A percentile compares a stretch with the other conserved stretches of the same genome.
These are phyloP conservation scores for Mycena venus DNA, from an alignment of 768 basidiomycete genomes.

Conservation along the genomic window DNA sequence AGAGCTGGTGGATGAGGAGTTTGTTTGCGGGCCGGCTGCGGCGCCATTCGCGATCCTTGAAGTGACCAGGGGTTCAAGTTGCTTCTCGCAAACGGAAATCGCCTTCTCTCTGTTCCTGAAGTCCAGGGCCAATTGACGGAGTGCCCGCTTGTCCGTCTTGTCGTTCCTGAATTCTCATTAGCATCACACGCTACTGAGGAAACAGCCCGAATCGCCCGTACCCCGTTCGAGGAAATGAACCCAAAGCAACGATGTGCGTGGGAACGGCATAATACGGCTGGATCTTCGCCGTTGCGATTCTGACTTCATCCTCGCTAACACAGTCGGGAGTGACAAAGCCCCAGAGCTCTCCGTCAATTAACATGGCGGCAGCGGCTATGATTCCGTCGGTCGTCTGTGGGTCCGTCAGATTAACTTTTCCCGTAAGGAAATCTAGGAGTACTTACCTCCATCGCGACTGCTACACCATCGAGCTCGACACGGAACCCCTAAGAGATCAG, in stretches of 20 bases:
- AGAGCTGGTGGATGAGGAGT: conserved; percentile 26
- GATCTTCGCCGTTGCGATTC: conserved; percentile 59
- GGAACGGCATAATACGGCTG: conserved; percentile 75
- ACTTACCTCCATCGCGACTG: conserved; percentile 68
- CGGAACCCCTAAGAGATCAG: conserved; percentile 63
- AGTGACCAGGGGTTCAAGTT: conserved; percentile 27
- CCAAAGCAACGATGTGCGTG: conserved; percentile 56
- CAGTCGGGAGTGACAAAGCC: conserved; percentile 63
- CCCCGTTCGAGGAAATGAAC: conserved; percentile 66
- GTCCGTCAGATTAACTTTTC: neutral
- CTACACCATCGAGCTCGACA: conserved; percentile 73
- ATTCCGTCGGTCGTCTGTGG: conserved; percentile 56
- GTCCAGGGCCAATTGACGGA: conserved; percentile 53
- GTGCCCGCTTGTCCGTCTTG: conserved; percentile 63
- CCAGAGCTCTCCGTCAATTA: conserved; percentile 68
- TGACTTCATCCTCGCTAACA: conserved; percentile 54
- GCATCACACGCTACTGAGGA: neutral
- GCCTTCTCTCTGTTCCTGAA: conserved; percentile 22
- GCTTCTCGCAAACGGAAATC: conserved; percentile 15
- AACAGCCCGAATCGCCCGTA: conserved; percentile 43
- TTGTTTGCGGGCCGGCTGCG: neutral
- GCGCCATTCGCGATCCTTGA: conserved; percentile 22
- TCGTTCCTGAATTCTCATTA: conserved; percentile 53
- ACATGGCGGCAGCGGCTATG: conserved; percentile 61
- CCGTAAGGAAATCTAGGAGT: neutral